phyloP scores from a whole-genome alignment of 2,329 filamentous ascomycete genomes.

The Ceratocystis ficicola region DNA sequence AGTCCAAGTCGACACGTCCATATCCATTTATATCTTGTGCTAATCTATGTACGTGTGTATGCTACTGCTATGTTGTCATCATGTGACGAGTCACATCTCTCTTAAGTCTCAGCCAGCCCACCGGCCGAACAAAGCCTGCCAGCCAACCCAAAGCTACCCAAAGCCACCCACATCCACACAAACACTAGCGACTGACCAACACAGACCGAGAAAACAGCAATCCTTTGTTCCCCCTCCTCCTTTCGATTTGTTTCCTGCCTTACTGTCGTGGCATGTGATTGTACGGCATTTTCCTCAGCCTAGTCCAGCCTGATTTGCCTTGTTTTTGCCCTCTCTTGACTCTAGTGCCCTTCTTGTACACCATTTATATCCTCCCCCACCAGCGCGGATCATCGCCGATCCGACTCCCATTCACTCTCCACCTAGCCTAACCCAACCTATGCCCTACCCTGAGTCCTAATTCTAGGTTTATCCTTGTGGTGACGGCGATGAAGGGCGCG shows the following conservation, averaged over 20 bases:
- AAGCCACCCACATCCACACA: neutral
- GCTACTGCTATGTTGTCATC: neutral
- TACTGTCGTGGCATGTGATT: neutral
- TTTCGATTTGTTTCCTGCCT: neutral
- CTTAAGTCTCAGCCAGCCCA: neutral
- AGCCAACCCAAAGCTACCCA: neutral
- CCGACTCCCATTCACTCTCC: neutral
- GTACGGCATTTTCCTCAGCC: neutral
- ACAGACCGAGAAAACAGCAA: constrained; percentile 5
- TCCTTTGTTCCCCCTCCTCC: neutral
- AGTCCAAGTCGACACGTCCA: too few species aligned
- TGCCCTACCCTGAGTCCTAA: neutral
- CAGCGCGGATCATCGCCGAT: neutral
- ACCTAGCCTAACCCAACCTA: neutral
- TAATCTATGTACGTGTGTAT: neutral
- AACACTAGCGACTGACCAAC: neutral
- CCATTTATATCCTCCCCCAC: neutral
- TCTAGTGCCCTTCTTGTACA: too few species aligned
- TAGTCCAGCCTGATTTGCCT: too few species aligned
- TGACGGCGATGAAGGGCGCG: neutral
- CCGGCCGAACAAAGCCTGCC: neutral
- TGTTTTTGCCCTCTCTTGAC: too few species aligned
- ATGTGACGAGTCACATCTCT: neutral
- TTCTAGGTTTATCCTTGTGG: neutral
- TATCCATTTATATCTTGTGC: too few species aligned